Percentiles rank a stretch among this genome's conserved stretches.
Evolutionary conservation across 2,329 filamentous ascomycete species (phyloP).

Genomic region (Setomelanomma holmii): DNA sequence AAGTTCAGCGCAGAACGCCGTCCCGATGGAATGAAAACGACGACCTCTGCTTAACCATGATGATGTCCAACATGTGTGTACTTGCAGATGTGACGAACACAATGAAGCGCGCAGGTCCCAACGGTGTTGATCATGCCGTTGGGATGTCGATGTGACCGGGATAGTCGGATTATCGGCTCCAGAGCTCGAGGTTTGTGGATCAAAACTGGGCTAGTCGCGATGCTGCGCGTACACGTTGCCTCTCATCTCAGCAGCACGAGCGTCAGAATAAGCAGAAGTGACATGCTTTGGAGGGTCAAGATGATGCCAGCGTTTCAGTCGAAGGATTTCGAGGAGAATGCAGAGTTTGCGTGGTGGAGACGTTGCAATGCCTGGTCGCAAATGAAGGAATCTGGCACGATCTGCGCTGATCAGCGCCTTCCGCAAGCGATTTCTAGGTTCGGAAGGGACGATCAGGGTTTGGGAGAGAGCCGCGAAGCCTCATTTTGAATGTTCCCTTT

Average conservation of each 20-base stretch:
- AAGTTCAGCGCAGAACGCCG: too few species aligned
- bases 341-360: not conserved
- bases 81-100: not conserved
- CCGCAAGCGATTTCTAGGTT: conserved; percentile 3
- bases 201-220: conserved; percentile 1
- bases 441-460: conserved; percentile 8
- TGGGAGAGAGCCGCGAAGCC: conserved; percentile 10
- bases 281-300: not conserved
- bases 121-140: not conserved
- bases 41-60: too few species aligned
- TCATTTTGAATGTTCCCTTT: conserved; percentile 2
- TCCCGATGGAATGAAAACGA: too few species aligned
- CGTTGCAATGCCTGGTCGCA: not conserved
- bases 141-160: not conserved
- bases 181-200: not conserved
- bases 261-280: conserved; percentile 1
- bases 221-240: not conserved
- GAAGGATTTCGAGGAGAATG: not conserved
- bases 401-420: conserved; percentile 5
- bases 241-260: not conserved
- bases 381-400: too few species aligned
- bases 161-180: conserved; percentile 5
- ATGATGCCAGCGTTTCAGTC: not conserved
- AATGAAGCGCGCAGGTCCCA: not conserved
- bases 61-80: not conserved